Conservation (phyloP, 345 rosid genomes). For the Salix dunnii region DNA sequence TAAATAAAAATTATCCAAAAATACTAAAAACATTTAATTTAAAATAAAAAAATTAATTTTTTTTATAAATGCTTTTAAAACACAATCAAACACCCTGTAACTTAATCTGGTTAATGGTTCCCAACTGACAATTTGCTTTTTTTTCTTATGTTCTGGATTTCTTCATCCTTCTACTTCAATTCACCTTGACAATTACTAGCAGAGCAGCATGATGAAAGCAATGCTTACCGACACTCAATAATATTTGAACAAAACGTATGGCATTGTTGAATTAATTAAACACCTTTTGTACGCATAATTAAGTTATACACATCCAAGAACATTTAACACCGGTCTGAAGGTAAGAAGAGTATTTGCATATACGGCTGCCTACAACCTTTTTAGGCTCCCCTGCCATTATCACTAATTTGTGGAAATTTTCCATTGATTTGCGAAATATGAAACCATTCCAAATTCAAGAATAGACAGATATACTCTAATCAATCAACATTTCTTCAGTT, state of each 20-base stretch:
- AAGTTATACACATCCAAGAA: not conserved
- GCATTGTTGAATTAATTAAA: not conserved
- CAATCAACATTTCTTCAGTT: conserved; percentile 71
- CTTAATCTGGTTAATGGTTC: too few relatives aligned
- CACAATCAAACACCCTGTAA: too few relatives aligned
- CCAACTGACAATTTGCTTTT: too few relatives aligned
- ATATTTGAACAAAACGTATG: not conserved
- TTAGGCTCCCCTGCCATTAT: not conserved
- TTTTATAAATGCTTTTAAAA: too few relatives aligned
- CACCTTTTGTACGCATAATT: not conserved
- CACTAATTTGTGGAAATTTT: not conserved
- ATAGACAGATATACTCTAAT: conserved; percentile 30
- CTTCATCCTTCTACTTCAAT: too few relatives aligned
- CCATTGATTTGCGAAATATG: not conserved
- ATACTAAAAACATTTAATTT: too few relatives aligned
- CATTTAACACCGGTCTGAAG: not conserved
- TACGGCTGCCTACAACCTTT: not conserved
- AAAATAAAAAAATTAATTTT: too few relatives aligned
- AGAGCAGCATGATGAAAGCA: not conserved
- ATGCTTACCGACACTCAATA: not conserved
- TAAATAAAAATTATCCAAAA: too few relatives aligned
- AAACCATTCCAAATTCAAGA: not conserved
- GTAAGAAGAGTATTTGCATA: not conserved
- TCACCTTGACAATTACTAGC: not conserved
- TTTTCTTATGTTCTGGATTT: too few relatives aligned